Conservation (phyloP, 257 asterid species). For the Solanum ossicruentum region DNA sequence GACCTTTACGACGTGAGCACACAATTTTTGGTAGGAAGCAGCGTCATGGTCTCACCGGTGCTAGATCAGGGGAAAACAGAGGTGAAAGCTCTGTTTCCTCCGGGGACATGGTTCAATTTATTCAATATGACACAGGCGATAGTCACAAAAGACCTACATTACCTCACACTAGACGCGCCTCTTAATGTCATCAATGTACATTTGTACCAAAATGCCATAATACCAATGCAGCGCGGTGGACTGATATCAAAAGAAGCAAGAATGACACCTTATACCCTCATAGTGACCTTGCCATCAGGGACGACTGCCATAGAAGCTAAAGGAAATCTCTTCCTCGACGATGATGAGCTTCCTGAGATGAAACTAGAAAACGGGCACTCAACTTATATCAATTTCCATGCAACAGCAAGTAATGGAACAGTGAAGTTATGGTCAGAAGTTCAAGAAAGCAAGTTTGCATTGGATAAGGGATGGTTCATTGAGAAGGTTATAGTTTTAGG, state of each 20-base stretch:
- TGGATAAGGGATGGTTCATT: neutral
- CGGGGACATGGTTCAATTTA: conserved; percentile 56
- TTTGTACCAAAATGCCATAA: conserved; percentile 28
- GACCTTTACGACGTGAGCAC: conserved; percentile 32
- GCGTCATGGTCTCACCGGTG: conserved; percentile 53
- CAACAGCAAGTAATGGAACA: neutral
- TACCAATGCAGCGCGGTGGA: conserved; percentile 51
- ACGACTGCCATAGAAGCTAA: conserved; percentile 5
- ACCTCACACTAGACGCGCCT: conserved; percentile 35
- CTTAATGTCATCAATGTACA: conserved; percentile 43
- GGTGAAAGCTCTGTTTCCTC: conserved; percentile 45
- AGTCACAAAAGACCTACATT: conserved; percentile 8
- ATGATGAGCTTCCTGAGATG: conserved; percentile 41
- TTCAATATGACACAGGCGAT: conserved; percentile 30
- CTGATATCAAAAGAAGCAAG: conserved; percentile 40
- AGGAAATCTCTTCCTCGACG: conserved; percentile 50
- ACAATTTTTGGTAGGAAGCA: conserved; percentile 45
- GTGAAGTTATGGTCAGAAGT: conserved; percentile 5
- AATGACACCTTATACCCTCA: conserved; percentile 27
- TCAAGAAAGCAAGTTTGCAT: conserved; percentile 2
- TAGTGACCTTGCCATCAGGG: conserved; percentile 16
- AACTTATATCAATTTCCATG: conserved; percentile 17
- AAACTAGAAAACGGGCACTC: conserved; percentile 30
- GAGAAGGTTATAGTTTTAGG: conserved; percentile 6
- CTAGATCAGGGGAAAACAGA: conserved; percentile 22